phyloP scores from a whole-genome alignment of 192 early-diverging fungal genomes.

The Jimgerdemannia flammicorona region DNA sequence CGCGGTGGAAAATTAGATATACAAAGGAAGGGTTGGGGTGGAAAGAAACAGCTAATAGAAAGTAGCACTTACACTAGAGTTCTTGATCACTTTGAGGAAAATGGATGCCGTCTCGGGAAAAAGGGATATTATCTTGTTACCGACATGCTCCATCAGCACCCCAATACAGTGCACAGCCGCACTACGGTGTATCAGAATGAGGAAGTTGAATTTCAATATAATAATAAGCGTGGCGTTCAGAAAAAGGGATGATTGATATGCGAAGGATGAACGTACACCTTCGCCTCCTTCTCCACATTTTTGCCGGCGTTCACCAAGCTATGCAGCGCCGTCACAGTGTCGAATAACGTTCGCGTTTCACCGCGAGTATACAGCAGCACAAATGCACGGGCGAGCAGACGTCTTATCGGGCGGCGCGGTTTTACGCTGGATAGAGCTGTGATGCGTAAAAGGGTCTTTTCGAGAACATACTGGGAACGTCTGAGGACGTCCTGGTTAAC shows the following conservation, averaged over 20 bases:
- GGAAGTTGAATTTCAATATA: neutral
- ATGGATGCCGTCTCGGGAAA: conserved; percentile 59
- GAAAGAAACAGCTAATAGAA: neutral
- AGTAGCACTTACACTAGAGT: conserved; percentile 47
- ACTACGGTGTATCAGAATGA: conserved; percentile 30
- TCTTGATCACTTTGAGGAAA: conserved; percentile 65
- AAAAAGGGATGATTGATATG: neutral
- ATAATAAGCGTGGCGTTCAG: neutral
- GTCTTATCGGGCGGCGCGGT: conserved; percentile 63
- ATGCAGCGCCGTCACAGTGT: conserved; percentile 67
- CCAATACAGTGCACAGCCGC: conserved; percentile 76
- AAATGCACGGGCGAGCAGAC: conserved; percentile 69
- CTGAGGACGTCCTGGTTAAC: conserved; percentile 40
- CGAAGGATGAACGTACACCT: conserved; percentile 48
- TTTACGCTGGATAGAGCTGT: conserved; percentile 59
- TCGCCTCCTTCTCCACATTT: conserved; percentile 58
- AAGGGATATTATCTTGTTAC: conserved; percentile 68
- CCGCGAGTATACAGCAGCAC: conserved; percentile 67
- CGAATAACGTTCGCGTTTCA: conserved; percentile 74
- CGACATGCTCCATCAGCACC: conserved; percentile 70
- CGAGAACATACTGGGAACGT: conserved; percentile 63
- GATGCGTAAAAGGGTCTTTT: conserved; percentile 67
- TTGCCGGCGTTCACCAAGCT: conserved; percentile 48
- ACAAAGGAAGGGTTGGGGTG: no score
- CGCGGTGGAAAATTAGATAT: neutral